A percentile compares a stretch with the other conserved stretches of the same genome.
phyloP scores from a whole-genome alignment of 176 grass and related monocot genomes.

The Pontederia paniculata region DNA sequence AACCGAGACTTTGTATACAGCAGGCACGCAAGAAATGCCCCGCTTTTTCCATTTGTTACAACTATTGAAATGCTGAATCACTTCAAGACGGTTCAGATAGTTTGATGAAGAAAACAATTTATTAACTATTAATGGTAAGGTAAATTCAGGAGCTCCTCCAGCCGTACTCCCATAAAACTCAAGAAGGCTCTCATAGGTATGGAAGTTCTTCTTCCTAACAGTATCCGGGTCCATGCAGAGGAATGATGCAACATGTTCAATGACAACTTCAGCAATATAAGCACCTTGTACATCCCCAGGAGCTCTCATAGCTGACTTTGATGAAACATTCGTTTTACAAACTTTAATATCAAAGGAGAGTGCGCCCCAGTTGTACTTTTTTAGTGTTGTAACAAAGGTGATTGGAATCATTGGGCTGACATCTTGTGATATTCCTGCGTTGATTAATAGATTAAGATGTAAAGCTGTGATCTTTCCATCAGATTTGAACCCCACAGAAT shows the following conservation, averaged over 20 bases:
- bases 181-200: constrained; percentile 32
- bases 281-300: constrained; percentile 68
- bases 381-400: constrained; percentile 29
- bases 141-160: constrained; percentile 41
- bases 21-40: constrained; percentile 38
- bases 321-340: constrained; percentile 70
- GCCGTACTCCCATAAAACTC: constrained; percentile 31
- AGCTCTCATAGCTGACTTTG: constrained; percentile 44
- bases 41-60: constrained; percentile 48
- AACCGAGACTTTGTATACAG: constrained; percentile 31
- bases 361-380: constrained; percentile 74
- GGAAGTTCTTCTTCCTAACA: constrained; percentile 49
- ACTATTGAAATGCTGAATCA: constrained; percentile 32
- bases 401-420: constrained; percentile 1
- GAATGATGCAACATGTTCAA: constrained; percentile 53
- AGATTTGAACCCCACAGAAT: constrained; percentile 69
- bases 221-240: constrained; percentile 34
- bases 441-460: constrained; percentile 45
- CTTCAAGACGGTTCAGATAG: constrained; percentile 23
- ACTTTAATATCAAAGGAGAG: constrained; percentile 56
- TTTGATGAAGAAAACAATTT: constrained; percentile 24
- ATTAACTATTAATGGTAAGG: constrained; percentile 40
- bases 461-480: constrained; percentile 59
- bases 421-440: constrained; percentile 50
- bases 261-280: constrained; percentile 78